phyloP scores from a whole-genome alignment of 306 rosid genomes.

The Castanea mollissima region DNA sequence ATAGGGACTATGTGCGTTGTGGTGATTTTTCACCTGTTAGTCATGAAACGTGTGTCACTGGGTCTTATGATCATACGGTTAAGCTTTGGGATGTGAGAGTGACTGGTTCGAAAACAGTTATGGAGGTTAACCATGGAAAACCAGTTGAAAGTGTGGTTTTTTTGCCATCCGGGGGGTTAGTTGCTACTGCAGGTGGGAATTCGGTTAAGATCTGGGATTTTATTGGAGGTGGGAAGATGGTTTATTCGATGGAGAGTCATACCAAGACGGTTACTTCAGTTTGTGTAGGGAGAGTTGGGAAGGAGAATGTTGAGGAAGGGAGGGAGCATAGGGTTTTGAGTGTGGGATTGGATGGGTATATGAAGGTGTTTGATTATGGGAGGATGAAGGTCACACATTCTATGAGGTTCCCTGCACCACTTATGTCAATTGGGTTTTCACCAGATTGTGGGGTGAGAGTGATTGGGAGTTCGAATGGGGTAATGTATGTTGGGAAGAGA shows the following conservation, averaged over 20 bases:
- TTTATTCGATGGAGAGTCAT: conserved; percentile 82
- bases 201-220: conserved; percentile 90
- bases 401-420: conserved; percentile 88
- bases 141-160: conserved; percentile 82
- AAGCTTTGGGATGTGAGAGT: conserved; percentile 86
- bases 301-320: conserved; percentile 45
- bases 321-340: conserved; percentile 68
- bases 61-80: conserved; percentile 87
- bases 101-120: conserved; percentile 35
- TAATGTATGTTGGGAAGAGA: conserved; percentile 69
- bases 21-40: conserved; percentile 82
- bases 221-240: conserved; percentile 78
- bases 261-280: conserved; percentile 84
- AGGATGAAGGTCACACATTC: conserved; percentile 75
- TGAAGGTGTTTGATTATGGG: conserved; percentile 87
- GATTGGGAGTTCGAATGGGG: conserved; percentile 81
- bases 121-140: conserved; percentile 64
- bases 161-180: conserved; percentile 68
- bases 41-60: conserved; percentile 57
- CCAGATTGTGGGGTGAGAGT: conserved; percentile 60
- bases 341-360: conserved; percentile 88
- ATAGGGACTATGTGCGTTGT: conserved; percentile 79
- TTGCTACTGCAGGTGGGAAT: conserved; percentile 85
- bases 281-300: conserved; percentile 56
- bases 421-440: conserved; percentile 63